A percentile compares a stretch with the other conserved stretches of the same genome.
These are phyloP conservation scores for Cladosporium colombiae DNA, from an alignment of 2,329 filamentous ascomycete genomes.

Conservation along the genomic window DNA sequence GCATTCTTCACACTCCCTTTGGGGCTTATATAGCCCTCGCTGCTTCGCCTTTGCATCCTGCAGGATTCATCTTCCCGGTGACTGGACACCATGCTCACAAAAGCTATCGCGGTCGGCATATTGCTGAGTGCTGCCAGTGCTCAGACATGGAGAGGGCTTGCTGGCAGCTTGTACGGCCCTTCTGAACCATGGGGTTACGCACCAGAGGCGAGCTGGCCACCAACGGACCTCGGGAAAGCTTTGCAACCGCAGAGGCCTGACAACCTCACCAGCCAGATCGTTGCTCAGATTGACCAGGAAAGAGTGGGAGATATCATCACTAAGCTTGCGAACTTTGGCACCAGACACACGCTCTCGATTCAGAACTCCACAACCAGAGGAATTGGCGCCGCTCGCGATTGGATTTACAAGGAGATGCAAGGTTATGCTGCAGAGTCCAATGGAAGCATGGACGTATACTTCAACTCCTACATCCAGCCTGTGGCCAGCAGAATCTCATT, in stretches of 20 bases:
- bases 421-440: slow-evolving; percentile 50
- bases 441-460: slow-evolving; percentile 54
- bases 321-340: slow-evolving; percentile 59
- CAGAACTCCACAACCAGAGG: slow-evolving; percentile 55
- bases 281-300: slow-evolving; percentile 43
- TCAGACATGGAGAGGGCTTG: slow-evolving; percentile 29
- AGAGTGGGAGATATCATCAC: slow-evolving; percentile 54
- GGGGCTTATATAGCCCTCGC: background rate
- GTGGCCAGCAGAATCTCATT: slow-evolving; percentile 51
- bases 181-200: slow-evolving; percentile 27
- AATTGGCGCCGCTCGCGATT: slow-evolving; percentile 59
- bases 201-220: slow-evolving; percentile 43
- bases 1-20: background rate
- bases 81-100: background rate
- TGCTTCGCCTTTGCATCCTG: background rate
- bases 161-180: slow-evolving; percentile 29
- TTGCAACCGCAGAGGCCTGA: slow-evolving; percentile 45
- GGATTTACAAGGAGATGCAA: slow-evolving; percentile 55
- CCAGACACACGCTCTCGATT: slow-evolving; percentile 57
- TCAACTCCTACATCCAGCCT: slow-evolving; percentile 54
- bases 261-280: slow-evolving; percentile 42
- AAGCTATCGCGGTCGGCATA: background rate
- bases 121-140: slow-evolving; percentile 16
- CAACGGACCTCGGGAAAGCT: slow-evolving; percentile 37
- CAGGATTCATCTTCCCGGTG: background rate